Evolutionary conservation across 305 asterid genomes (phyloP).

Genomic region (Andrographis paniculata): DNA sequence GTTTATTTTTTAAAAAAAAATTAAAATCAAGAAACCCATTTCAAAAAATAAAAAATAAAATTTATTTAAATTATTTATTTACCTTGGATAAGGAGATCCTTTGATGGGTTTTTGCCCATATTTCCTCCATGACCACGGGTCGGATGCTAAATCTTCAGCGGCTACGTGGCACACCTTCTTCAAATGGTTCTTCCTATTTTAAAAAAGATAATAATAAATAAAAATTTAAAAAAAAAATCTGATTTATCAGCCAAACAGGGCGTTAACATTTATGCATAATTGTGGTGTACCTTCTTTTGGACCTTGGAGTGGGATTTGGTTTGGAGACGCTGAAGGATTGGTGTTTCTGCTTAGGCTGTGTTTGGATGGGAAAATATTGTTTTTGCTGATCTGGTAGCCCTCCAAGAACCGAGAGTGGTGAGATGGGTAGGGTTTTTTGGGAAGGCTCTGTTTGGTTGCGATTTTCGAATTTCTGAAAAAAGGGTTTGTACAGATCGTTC

Average conservation of each 20-base stretch:
- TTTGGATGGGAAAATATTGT: conserved; percentile 20
- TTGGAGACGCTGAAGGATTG: conserved; percentile 26
- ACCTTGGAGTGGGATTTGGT: conserved; percentile 41
- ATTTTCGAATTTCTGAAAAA: conserved; percentile 25
- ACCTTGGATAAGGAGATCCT: conserved; percentile 75
- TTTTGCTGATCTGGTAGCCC: conserved; percentile 22
- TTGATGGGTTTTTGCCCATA: conserved; percentile 97
- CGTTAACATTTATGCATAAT: background rate
- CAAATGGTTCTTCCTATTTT: conserved; percentile 52
- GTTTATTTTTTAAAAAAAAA: background rate
- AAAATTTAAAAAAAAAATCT: background rate
- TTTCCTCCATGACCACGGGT: conserved; percentile 93
- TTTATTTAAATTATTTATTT: too few relatives aligned
- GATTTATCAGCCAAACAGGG: background rate
- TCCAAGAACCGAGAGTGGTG: conserved; percentile 28
- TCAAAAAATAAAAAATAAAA: background rate
- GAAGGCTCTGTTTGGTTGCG: conserved; percentile 19
- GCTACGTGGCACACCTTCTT: conserved; percentile 73
- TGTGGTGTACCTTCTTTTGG: conserved; percentile 55
- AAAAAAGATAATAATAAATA: background rate
- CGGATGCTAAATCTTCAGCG: conserved; percentile 73
- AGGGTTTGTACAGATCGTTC: conserved; percentile 56
- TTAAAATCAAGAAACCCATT: background rate
- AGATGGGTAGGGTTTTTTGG: conserved; percentile 25
- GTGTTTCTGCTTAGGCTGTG: conserved; percentile 28